Base-by-base conservation (phyloP, 805 yeast genomes). In the Myxozyma udenii region DNA sequence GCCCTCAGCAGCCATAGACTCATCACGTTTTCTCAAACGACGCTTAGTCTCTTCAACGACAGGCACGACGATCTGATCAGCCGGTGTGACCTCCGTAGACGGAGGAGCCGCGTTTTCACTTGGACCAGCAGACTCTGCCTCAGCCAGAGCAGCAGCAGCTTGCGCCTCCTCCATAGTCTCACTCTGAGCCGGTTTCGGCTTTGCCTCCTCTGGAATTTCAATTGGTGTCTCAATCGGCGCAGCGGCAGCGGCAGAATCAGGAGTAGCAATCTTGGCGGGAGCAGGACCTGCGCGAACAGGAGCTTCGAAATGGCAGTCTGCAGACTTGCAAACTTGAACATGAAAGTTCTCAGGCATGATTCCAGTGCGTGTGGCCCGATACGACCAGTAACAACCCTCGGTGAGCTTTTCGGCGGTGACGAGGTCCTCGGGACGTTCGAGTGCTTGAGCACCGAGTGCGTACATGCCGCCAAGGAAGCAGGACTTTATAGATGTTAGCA, bases 401-500 rank as follows among this genome's bases (percentile, higher is more conserved):
- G 82, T 71, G 7, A 80, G 51, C 36, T 71, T 65, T 19, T 64
- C 66, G 2, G 78, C 83, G n/a, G 69, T 53, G 12, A 66, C 66
- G 43, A 74, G 53, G 51, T 75, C 75, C 26, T 62, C 64, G 4
- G 71, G 68, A 9, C 69, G 58, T 22, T 60, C 62, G 18, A 78
- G 69, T 1, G 77, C 49, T 41, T 67, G 72, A 4, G 78, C 68
- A 1, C 78, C 79, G 23, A 79, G 61, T 0, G 78, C 78, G 60
- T 75, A 68, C 74, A 77, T 77, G 1, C 82, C 79, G 14, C 82
- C 83, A 3, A 78, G 67, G 50, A 75, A 77, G 59, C 85, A 80
- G 4, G 60, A 24, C 51, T 48, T 6, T 16, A 28, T 40, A 25
- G 46, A 4, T 38, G 4, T 4, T 21, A 43, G 37, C 28, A 16